Conservation (phyloP, 768 basidiomycete species). For the Pulveroboletus sp. region DNA sequence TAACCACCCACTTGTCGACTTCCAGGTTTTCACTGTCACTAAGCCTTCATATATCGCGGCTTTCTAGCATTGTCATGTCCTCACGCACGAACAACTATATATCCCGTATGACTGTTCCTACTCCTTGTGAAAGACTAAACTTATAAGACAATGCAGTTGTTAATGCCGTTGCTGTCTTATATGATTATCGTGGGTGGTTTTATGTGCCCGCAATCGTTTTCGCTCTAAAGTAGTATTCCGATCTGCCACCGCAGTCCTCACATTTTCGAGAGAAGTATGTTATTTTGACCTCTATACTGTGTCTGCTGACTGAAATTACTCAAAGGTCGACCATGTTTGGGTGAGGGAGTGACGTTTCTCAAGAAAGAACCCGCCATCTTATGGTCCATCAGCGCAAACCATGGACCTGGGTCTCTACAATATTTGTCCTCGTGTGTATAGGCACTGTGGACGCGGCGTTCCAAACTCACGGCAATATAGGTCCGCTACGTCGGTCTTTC, state of each 20-base stretch:
- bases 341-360: background rate
- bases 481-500: background rate
- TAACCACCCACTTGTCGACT: too few species aligned
- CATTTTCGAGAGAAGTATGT: background rate
- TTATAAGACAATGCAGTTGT: background rate
- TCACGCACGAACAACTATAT: background rate
- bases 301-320: background rate
- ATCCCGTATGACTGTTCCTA: background rate
- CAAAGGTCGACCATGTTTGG: background rate
- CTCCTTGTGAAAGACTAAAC: background rate
- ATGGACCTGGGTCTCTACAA: background rate
- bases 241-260: background rate
- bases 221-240: too few species aligned
- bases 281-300: background rate
- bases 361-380: background rate
- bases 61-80: too few species aligned
- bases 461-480: background rate
- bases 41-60: too few species aligned
- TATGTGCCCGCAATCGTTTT: too few species aligned
- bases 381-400: background rate
- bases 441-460: background rate
- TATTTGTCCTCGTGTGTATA: background rate
- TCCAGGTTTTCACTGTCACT: too few species aligned
- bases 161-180: background rate
- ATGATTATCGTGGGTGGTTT: background rate